Percentiles rank a stretch among this genome's conserved stretches.
These are phyloP conservation scores for Aphanoascus verrucosus DNA, from an alignment of 2,329 filamentous ascomycete genomes.

Conservation along the genomic window DNA sequence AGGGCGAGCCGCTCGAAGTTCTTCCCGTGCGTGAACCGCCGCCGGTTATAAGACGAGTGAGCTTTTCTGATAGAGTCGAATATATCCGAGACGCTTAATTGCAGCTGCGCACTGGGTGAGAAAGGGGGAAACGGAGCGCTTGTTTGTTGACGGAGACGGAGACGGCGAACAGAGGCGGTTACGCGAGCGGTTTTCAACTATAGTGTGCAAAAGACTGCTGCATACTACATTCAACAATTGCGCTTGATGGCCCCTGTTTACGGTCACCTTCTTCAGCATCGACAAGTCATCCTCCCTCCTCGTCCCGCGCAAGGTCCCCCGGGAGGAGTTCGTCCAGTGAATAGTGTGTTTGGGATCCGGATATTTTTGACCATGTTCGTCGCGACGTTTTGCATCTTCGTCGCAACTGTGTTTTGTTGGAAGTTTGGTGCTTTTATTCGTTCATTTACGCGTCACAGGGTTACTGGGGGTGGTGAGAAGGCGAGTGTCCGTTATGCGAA, in stretches of 20 bases:
- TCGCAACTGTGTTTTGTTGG: constrained; percentile 31
- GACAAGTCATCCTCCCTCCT: constrained; percentile 19
- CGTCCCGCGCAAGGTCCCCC: constrained; percentile 21
- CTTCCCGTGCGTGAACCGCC: neutral
- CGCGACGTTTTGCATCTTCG: constrained; percentile 30
- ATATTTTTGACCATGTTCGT: constrained; percentile 27
- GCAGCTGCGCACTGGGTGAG: neutral
- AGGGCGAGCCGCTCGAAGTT: neutral
- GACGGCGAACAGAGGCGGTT: no score
- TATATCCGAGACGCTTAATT: neutral
- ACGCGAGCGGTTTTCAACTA: neutral
- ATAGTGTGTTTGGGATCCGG: constrained; percentile 23
- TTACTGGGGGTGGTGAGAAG: constrained; percentile 25
- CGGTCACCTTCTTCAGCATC: neutral
- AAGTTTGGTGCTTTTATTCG: constrained; percentile 30
- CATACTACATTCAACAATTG: neutral
- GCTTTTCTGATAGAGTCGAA: constrained; percentile 12
- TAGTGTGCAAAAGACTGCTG: neutral
- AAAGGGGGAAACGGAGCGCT: neutral
- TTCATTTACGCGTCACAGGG: constrained; percentile 26
- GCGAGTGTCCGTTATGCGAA: constrained; percentile 27
- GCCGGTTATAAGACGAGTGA: constrained; percentile 9
- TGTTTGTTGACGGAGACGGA: no score
- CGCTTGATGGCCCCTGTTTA: constrained; percentile 16
- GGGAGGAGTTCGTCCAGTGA: constrained; percentile 18